phyloP scores from a whole-genome alignment of 345 rosid genomes.

The Ceriops zippeliana region DNA sequence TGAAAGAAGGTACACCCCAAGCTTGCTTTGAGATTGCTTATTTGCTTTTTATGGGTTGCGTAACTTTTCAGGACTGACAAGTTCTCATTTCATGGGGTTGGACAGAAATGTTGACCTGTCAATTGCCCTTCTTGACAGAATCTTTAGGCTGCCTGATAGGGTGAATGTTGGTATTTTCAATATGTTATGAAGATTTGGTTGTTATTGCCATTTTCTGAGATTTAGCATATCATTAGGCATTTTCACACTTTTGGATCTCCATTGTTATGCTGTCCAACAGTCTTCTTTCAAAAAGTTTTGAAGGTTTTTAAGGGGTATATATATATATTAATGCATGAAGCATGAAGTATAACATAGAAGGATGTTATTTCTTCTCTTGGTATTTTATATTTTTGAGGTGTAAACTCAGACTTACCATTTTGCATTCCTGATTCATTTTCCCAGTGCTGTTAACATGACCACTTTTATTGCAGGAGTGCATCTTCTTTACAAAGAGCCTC shows the following conservation, averaged over 20 bases:
- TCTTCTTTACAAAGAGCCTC: slow-evolving; percentile 62
- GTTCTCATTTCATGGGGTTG: not conserved
- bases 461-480: slow-evolving; percentile 59
- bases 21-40: not conserved
- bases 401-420: not conserved
- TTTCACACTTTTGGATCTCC: not conserved
- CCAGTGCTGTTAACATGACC: not conserved
- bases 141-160: not conserved
- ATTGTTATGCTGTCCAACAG: not conserved
- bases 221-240: not conserved
- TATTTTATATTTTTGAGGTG: not conserved
- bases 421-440: slow-evolving; percentile 1
- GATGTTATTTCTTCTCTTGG: not conserved
- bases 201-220: not conserved
- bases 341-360: not conserved
- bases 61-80: not conserved
- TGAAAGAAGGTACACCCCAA: slow-evolving; percentile 63
- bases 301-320: not conserved
- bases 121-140: not conserved
- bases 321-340: not conserved
- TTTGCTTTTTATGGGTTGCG: not conserved
- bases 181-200: not conserved
- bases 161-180: not conserved
- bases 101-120: not conserved
- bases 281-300: not conserved